Evolutionary conservation across 805 yeast species (phyloP), one percentile per base, ranked within the genome.

Genomic region (Candida maesae): DNA sequence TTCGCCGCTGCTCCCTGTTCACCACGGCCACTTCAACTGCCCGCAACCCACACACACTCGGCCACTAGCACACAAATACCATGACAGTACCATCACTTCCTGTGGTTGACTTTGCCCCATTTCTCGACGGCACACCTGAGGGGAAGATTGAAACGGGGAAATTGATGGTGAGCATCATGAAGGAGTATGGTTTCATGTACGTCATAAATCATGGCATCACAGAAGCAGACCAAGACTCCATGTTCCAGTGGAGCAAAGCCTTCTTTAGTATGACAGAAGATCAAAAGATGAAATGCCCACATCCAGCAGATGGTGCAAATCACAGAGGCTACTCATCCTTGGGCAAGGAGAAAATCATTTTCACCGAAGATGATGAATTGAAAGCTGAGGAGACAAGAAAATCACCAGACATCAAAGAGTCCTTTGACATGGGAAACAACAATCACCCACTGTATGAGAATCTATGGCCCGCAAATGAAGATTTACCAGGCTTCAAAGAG

Each of bases 331-430:
- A 55, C 52, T 55, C 60, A 8, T 35, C 37, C 11, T 16, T 57
- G 3, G 59, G 61, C 3, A 53, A 52, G 38, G 60, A 57, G 41
- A 57, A 57, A 27, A 59, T 53, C 4, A 52, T 51, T 11, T 60
- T 56, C 43, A 48, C 53, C 53, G 58, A 56, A 1, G 53, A 51
- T 39, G 52, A 47, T 27, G 37, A 38, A 18, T 43, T 43, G 12
- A 51, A 50, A 19, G 28, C 49, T 6, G 41, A 38, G 5, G 32
- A 44, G 27, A 36, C 51, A n/a, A 38, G 38, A 5, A 38, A 45
- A 24, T 28, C 37, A 13, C 61, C 61, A 1, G 61, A 57, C 44
- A 53, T 57, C 8, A 55, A 57, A 35, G 61, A 57, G 37, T 54
- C 59, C 5, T 57, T 52, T 42, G 61, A 57, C 34, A 24, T 36